A percentile compares a stretch with the other conserved stretches of the same genome.
Conservation (phyloP, 225 moss, liverwort and hornwort species). For the Anthoceros angustus region DNA sequence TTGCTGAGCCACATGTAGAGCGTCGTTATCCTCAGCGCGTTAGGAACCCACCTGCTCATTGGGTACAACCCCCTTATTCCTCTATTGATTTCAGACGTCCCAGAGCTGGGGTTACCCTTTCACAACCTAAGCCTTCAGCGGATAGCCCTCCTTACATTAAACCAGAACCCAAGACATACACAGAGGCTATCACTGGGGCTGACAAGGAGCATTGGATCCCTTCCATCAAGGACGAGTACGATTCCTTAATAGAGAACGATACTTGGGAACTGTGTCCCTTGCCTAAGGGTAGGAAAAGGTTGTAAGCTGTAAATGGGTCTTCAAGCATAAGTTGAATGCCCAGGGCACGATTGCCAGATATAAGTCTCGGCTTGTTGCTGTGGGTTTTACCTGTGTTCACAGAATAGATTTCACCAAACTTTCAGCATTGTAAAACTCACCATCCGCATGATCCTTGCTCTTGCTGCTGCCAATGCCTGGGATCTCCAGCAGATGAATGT, state of each 20-base stretch:
- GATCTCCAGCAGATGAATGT: neutral
- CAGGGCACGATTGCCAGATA: neutral
- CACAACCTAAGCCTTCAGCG: neutral
- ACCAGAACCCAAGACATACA: slow-evolving; percentile 1
- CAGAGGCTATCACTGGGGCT: slow-evolving; percentile 1
- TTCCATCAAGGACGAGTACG: no score
- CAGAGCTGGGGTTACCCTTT: neutral
- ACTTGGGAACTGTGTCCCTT: no score
- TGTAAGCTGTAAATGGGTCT: neutral
- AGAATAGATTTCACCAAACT: neutral
- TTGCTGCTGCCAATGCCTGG: neutral
- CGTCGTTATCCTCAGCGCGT: neutral
- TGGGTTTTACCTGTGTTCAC: no score
- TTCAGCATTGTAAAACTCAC: neutral
- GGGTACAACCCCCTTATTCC: neutral
- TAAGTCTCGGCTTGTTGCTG: neutral
- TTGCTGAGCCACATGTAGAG: neutral
- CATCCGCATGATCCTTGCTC: slow-evolving; percentile 3
- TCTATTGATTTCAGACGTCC: neutral
- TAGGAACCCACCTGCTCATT: neutral
- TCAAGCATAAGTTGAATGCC: slow-evolving; percentile 2
- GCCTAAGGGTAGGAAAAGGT: neutral
- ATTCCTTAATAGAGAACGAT: no score
- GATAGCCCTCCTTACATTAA: neutral
- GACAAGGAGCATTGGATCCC: neutral